Conservation (phyloP, 225 moss, liverwort and hornwort species). For the Climacium dendroides region DNA sequence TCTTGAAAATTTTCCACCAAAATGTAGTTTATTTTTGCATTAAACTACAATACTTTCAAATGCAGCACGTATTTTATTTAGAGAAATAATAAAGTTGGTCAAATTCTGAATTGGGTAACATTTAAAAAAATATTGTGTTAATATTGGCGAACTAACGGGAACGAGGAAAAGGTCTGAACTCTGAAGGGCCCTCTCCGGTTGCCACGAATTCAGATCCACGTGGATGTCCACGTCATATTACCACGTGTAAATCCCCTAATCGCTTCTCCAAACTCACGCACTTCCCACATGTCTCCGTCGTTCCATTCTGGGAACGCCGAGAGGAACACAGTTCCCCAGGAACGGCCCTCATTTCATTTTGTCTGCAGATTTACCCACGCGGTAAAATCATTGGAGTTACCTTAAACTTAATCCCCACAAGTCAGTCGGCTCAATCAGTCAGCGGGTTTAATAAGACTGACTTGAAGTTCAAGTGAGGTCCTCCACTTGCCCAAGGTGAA, state of each 20-base stretch:
- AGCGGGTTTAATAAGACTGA: too few relatives aligned
- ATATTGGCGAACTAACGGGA: too few relatives aligned
- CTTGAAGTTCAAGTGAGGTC: background rate
- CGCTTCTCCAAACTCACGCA: background rate
- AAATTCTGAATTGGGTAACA: background rate
- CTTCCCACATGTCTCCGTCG: background rate
- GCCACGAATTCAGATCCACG: background rate
- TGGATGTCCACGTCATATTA: background rate
- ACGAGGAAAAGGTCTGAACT: background rate
- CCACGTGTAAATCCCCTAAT: background rate
- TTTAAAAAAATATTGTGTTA: too few relatives aligned
- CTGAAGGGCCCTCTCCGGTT: too few relatives aligned
- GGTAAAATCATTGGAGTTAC: background rate
- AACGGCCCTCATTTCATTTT: background rate
- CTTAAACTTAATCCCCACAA: background rate
- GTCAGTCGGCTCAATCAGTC: background rate
- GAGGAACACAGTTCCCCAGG: background rate
- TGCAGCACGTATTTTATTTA: too few relatives aligned
- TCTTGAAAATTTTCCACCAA: too few relatives aligned
- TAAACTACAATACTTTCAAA: too few relatives aligned
- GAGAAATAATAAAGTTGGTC: too few relatives aligned
- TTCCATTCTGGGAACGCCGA: background rate
- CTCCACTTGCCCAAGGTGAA: too few relatives aligned
- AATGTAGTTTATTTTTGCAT: too few relatives aligned
- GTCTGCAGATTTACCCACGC: background rate